These are phyloP conservation scores for Mycotypha africana DNA, from an alignment of 371 early-diverging fungal genomes.

Conservation along the genomic window DNA sequence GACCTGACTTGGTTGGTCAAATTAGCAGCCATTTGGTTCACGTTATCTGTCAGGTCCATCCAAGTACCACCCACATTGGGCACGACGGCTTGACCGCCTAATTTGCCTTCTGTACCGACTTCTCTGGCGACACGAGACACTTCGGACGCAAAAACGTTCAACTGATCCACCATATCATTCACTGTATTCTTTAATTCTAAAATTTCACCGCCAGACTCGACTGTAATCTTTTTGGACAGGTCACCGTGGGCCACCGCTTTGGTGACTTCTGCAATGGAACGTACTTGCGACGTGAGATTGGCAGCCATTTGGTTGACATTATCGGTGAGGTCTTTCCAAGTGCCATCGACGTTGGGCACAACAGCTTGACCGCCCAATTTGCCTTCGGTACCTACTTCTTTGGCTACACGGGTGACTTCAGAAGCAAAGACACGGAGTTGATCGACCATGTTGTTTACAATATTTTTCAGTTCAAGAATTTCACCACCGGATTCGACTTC, in stretches of 20 bases:
- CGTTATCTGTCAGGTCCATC: slow-evolving; percentile 23
- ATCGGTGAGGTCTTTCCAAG: slow-evolving; percentile 37
- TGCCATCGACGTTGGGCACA: slow-evolving; percentile 29
- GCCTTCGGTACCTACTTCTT: slow-evolving; percentile 29
- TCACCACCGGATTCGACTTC: slow-evolving; percentile 54
- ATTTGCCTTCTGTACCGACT: slow-evolving; percentile 28
- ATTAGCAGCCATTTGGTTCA: slow-evolving; percentile 20
- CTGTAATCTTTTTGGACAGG: slow-evolving; percentile 27
- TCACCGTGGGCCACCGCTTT: slow-evolving; percentile 36
- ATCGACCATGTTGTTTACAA: slow-evolving; percentile 56
- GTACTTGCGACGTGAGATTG: slow-evolving; percentile 36
- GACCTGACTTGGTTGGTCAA: slow-evolving; percentile 18
- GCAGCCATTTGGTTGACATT: slow-evolving; percentile 37
- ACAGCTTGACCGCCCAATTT: slow-evolving; percentile 29
- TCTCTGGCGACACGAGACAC: slow-evolving; percentile 31
- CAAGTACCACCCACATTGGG: slow-evolving; percentile 25
- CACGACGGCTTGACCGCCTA: slow-evolving; percentile 15
- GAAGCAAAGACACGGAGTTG: slow-evolving; percentile 23
- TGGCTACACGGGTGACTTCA: slow-evolving; percentile 30
- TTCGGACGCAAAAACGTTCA: slow-evolving; percentile 17
- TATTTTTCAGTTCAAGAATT: slow-evolving; percentile 54
- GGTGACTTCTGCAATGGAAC: slow-evolving; percentile 35
- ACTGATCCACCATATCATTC: slow-evolving; percentile 35
- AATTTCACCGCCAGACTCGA: slow-evolving; percentile 35
- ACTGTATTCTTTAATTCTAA: slow-evolving; percentile 36